A percentile compares a stretch with the other conserved stretches of the same genome.
These are phyloP conservation scores for Pythium pyrilobum DNA, from an alignment of 352 stramenopile genomes.

Conservation along the genomic window DNA sequence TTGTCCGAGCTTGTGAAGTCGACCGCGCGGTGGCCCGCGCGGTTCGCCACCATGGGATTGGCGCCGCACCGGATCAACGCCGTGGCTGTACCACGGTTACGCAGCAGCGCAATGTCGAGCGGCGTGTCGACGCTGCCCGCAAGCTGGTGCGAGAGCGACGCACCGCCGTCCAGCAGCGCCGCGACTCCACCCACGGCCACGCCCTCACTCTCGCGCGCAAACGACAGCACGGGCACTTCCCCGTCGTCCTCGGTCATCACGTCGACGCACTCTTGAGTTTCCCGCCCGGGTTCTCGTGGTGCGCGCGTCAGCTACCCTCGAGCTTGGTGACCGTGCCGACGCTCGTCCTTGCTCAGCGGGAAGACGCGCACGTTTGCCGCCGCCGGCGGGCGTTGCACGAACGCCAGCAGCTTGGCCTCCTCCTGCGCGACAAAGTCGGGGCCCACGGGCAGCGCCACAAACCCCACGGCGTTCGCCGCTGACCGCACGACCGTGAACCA, in stretches of 20 bases:
- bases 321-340: no score
- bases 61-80: conserved; percentile 67
- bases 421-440: no score
- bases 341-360: no score
- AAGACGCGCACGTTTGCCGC: no score
- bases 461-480: no score
- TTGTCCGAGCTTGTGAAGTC: conserved; percentile 79
- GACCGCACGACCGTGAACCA: no score
- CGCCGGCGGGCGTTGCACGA: no score
- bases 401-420: no score
- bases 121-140: conserved; percentile 48
- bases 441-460: no score
- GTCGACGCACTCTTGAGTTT: no score
- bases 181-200: conserved; percentile 41
- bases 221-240: conserved; percentile 50
- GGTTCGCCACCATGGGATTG: conserved; percentile 66
- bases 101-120: conserved; percentile 66
- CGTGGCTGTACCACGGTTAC: conserved; percentile 57
- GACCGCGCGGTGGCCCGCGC: conserved; percentile 53
- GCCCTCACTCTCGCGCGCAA: conserved; percentile 57
- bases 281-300: no score
- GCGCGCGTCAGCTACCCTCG: no score
- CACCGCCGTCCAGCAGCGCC: conserved; percentile 33
- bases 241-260: conserved; percentile 40
- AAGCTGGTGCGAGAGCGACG: conserved; percentile 38